phyloP scores from a whole-genome alignment of 306 rosid species.

The Vicia faba region DNA sequence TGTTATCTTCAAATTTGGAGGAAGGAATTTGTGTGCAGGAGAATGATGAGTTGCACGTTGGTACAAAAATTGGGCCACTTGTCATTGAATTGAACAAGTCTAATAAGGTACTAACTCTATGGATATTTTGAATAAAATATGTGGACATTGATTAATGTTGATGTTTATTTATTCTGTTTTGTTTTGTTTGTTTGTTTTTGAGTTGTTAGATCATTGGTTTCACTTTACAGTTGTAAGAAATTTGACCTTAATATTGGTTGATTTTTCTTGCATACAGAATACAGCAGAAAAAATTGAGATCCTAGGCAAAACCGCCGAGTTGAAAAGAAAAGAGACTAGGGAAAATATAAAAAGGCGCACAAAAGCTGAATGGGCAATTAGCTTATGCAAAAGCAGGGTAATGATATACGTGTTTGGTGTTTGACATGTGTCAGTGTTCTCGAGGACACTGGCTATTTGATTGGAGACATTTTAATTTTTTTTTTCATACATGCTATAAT shows the following conservation, averaged over 20 bases:
- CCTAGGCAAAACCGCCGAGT: slow-evolving; percentile 41
- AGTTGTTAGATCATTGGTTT: slow-evolving; percentile 37
- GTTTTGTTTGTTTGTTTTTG: slow-evolving; percentile 44
- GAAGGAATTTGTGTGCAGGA: slow-evolving; percentile 45
- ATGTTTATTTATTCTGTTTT: slow-evolving; percentile 33
- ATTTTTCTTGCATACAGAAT: slow-evolving; percentile 43
- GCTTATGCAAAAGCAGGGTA: slow-evolving; percentile 64
- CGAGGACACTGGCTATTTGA: too few relatives aligned
- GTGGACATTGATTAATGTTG: slow-evolving; percentile 44
- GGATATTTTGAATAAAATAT: slow-evolving; percentile 40
- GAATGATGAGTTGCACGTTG: slow-evolving; percentile 36
- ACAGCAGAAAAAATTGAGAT: slow-evolving; percentile 48
- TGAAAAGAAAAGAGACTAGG: slow-evolving; percentile 59
- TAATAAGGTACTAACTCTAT: slow-evolving; percentile 50
- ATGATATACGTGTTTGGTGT: not conserved
- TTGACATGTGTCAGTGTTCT: too few relatives aligned
- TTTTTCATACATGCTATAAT: not conserved
- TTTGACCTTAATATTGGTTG: not conserved
- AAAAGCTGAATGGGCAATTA: slow-evolving; percentile 78
- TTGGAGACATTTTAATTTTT: not conserved
- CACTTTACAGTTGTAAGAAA: slow-evolving; percentile 7
- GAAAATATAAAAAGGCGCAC: slow-evolving; percentile 48
- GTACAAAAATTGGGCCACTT: slow-evolving; percentile 56
- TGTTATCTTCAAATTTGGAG: slow-evolving; percentile 47
- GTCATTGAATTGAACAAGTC: slow-evolving; percentile 44